phyloP scores from a whole-genome alignment of 495 filamentous ascomycete genomes.

The Aspergillus taichungensis region DNA sequence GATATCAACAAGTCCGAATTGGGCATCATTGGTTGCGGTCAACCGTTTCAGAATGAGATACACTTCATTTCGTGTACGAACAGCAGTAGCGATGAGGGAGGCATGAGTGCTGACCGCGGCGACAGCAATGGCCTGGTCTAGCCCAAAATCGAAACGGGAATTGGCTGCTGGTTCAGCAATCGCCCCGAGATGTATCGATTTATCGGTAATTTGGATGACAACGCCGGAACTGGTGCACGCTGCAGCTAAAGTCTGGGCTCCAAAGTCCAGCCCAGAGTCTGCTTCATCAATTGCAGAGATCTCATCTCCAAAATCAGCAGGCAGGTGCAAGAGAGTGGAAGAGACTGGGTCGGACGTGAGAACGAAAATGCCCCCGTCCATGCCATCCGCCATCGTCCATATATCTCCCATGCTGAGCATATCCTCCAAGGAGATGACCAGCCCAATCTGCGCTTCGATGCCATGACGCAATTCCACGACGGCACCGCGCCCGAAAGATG shows the following conservation, averaged over 20 bases:
- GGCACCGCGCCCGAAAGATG: slow-evolving; percentile 42
- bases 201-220: slow-evolving; percentile 51
- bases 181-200: slow-evolving; percentile 32
- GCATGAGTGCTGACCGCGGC: slow-evolving; percentile 22
- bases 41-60: slow-evolving; percentile 18
- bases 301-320: slow-evolving; percentile 22
- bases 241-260: slow-evolving; percentile 49
- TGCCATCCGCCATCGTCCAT: slow-evolving; percentile 40
- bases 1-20: slow-evolving; percentile 11
- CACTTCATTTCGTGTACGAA: slow-evolving; percentile 15
- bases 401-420: slow-evolving; percentile 31
- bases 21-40: background rate
- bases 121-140: slow-evolving; percentile 14
- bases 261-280: slow-evolving; percentile 39
- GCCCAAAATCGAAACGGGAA: slow-evolving; percentile 10
- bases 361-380: slow-evolving; percentile 29
- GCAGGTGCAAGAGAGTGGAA: slow-evolving; percentile 28
- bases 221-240: slow-evolving; percentile 26
- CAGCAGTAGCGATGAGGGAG: slow-evolving; percentile 19
- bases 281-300: slow-evolving; percentile 33
- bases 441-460: slow-evolving; percentile 54
- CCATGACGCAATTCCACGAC: slow-evolving; percentile 66
- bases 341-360: slow-evolving; percentile 34
- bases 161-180: slow-evolving; percentile 11
- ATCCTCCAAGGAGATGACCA: slow-evolving; percentile 41